Conservation (phyloP, 106 monocot species). For the Dioscorea dumetorum region DNA sequence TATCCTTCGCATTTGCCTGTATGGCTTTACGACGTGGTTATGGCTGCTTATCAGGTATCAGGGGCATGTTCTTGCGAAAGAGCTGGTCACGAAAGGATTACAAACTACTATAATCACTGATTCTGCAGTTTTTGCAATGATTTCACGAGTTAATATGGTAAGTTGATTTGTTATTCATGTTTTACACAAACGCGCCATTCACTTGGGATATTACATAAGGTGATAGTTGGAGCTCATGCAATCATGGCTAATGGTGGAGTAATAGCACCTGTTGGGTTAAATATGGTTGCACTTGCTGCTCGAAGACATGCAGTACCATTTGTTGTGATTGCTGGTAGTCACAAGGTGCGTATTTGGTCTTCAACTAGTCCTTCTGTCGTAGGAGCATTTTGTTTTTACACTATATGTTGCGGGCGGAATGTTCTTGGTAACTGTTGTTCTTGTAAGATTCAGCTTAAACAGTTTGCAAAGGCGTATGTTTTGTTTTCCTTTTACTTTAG, state of each 20-base stretch:
- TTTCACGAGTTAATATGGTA: slow-evolving; percentile 98
- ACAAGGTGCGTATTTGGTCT: slow-evolving; percentile 51
- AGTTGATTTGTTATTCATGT: neutral
- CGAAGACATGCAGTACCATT: slow-evolving; percentile 99
- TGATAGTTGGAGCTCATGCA: slow-evolving; percentile 99
- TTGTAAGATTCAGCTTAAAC: too few species aligned
- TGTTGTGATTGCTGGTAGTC: slow-evolving; percentile 96
- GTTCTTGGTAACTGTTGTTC: too few species aligned
- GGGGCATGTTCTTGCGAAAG: slow-evolving; percentile 96
- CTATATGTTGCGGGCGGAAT: too few species aligned
- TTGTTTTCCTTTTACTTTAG: too few species aligned
- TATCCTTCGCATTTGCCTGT: too few species aligned
- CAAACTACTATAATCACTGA: slow-evolving; percentile 95
- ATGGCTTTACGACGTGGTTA: slow-evolving; percentile 1
- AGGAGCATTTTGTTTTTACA: too few species aligned
- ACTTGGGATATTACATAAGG: slow-evolving; percentile 27
- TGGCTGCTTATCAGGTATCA: slow-evolving; percentile 53
- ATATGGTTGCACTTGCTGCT: slow-evolving; percentile 97
- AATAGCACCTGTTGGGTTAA: slow-evolving; percentile 86
- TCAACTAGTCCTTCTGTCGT: neutral
- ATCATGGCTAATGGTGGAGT: slow-evolving; percentile 99
- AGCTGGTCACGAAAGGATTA: slow-evolving; percentile 81
- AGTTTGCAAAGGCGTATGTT: too few species aligned
- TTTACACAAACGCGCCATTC: neutral
- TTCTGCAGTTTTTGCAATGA: slow-evolving; percentile 99